Evolutionary conservation across 163 green algal species (phyloP), one percentile per base, ranked within the genome.

Genomic region (Volvox carteri): DNA sequence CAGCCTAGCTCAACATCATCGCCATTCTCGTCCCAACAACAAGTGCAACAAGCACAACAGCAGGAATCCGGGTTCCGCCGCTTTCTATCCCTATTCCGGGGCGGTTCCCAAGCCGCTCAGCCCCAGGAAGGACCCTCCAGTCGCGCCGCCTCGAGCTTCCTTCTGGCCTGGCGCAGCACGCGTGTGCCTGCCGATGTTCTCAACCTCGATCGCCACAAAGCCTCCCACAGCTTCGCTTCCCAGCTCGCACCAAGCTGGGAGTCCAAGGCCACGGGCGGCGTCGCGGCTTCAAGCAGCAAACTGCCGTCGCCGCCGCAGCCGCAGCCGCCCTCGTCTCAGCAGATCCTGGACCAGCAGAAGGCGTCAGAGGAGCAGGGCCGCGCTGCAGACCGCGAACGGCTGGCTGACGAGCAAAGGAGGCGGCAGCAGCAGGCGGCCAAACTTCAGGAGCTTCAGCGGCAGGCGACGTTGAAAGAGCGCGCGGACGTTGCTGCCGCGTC

Each of bases 391-490:
- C 73, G 42, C 42, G 46, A 42, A 44, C 73, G 44, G 11, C 28
- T 18, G 42, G 46, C 16, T 14, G 48, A 16, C 30, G 48, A 84
- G 48, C 9, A 54, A 4, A 19, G n/a, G 30, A 30, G 48, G 2
- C 75, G 33, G 75, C 41, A 72, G 48, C 33, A 52, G 2, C 48
- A 84, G 50, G 33, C 39, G 50, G 16, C 23, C 23, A 8, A 46
- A 33, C 52, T 84, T 30, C 75, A 65, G 28, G 48, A 84, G 52
- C 52, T 72, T 3, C 76, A 84, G 5, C 76, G 76, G 25, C 76
- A 73, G 19, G 76, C 76, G 0, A 50, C 37, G 18, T 30, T 35
- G 35, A 25, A 54, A 18, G 50, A 50, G 18, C 46, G 74, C 8
- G 54, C 54, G 28, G 54, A 65, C 54, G 54, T 65, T 23, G 54